Evolutionary conservation across 257 asterid species (phyloP), one percentile per base, ranked within the genome.

Genomic region (Ajuga chamaepitys): DNA sequence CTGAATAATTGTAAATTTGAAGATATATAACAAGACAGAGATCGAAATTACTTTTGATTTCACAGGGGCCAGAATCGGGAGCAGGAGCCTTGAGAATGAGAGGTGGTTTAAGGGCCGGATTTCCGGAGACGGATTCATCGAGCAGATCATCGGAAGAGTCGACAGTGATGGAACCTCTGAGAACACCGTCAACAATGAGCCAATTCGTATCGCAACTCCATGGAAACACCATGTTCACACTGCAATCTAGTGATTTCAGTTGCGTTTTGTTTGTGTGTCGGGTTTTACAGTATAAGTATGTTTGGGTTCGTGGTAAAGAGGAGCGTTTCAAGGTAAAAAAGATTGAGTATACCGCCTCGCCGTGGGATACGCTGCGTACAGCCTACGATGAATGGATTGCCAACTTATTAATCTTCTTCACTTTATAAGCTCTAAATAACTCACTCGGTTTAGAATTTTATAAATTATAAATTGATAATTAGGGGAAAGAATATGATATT

Each of bases 21-120:
- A 64, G 18, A 45, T 0, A 59, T n/a, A 30, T 16, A 28, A 25
- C 7, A 11, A 34, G 30, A 24, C 21, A 45, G 13, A 38, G 9
- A 45, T 20, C 37, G 22, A 21, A 61, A 47, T 58, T 75, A 92
- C 98, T 60, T 76, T 79, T 87, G 58, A 92, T 85, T 74, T 92
- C 96, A 51, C 98, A 92, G 48, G 91, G 91, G 5, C 58, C 78
- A 9, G 88, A 83, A 77, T 79, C 89, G 35, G 74, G 78, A 22
- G 56, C 42, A 2, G 60, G 74, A 35, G 93, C 82, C 64, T 68
- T 74, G 17, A 87, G 83, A 66, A 89, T 42, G 37, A 89, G 83
- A 25, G 93, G 82, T 9, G 78, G 66, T 34, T 67, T 75, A 20
- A 13, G 72, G 45, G 66, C 28, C 54, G 78, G 26, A 20, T n/a